Conservation (phyloP, 129 eudicot genomes). For the Helianthus annuus region DNA sequence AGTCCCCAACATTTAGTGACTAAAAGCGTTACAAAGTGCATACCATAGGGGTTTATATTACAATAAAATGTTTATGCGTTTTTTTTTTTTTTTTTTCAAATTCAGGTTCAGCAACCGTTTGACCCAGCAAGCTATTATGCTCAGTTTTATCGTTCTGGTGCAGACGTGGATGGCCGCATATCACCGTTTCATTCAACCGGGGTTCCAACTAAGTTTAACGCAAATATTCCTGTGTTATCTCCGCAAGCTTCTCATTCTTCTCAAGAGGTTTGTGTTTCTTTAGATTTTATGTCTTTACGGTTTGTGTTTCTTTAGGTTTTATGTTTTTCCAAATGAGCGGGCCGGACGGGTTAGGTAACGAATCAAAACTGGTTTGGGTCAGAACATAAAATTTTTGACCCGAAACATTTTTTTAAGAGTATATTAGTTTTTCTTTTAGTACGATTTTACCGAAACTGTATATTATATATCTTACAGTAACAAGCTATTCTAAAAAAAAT, state of each 20-base stretch:
- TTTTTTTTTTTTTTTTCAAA: not conserved
- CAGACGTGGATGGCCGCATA: conserved; percentile 61
- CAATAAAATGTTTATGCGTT: not conserved
- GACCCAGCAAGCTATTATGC: conserved; percentile 77
- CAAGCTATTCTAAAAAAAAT: not conserved
- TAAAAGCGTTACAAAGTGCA: too few relatives aligned
- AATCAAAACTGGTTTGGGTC: not conserved
- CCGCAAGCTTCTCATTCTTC: conserved; percentile 61
- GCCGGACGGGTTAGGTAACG: not conserved
- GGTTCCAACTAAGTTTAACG: conserved; percentile 51
- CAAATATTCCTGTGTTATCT: conserved; percentile 48
- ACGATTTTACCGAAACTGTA: conserved; percentile 4
- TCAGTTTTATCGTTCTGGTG: conserved; percentile 59
- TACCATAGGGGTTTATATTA: not conserved
- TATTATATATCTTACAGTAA: not conserved
- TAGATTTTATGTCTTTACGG: conserved; percentile 32
- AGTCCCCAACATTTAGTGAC: too few relatives aligned
- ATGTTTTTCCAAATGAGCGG: not conserved
- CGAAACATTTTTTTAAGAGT: not conserved
- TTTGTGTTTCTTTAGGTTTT: conserved; percentile 29
- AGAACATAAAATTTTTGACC: not conserved
- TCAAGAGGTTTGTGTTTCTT: conserved; percentile 59
- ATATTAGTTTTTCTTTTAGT: not conserved
- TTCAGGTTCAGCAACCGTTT: conserved; percentile 67
- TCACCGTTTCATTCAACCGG: conserved; percentile 64